Base-by-base conservation (phyloP, 306 rosid species). In the Inga laurina region DNA sequence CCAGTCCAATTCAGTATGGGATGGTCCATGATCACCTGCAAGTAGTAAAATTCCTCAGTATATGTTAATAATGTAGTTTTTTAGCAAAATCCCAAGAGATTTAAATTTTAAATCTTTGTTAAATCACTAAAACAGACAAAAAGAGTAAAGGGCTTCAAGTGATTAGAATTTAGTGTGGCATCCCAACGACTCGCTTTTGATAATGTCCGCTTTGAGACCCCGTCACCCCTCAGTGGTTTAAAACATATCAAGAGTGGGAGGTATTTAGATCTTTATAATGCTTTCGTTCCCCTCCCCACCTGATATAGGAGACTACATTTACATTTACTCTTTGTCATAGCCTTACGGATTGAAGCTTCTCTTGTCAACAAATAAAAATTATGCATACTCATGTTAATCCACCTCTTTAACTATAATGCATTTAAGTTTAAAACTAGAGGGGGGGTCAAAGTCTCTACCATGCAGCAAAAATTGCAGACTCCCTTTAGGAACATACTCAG, bases 1-100 rank as follows among this genome's bases (percentile, higher is more conserved):
- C 98, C 98, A 95, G 51, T 92, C 81, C 19, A 95, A 88, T 51
- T 91, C 94, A 0, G 72, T 76, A 12, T 88, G 90, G 1, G 91
- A 83, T 61, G 90, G 84, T 76, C 96, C 94, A 2, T 88, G 92
- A 71, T 93, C 93, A 87, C 92, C 98, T 95, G 87, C 62, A 75
- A 75, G 34, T 9, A 79, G 21, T 8, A 72, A 43, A 44, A 43
- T 45, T 45, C 57, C 37, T 22, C 39, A 4, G 44, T 43, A 22
- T 10, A 44, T 12, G 35, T 70, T 21, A 21, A 72, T 27, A 10
- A 70, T 70, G 48, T 0, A 71, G 19, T 43, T 41, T 41, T 39
- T 15, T 21, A 34, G 22, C 8, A 67, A 18, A 16, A 35, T 67
- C 12, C 45, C 10, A 37, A 35, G 72, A 67, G 13, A 18, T 6